phyloP scores from a whole-genome alignment of 2,329 filamentous ascomycete genomes.

The Xylaria sp. region DNA sequence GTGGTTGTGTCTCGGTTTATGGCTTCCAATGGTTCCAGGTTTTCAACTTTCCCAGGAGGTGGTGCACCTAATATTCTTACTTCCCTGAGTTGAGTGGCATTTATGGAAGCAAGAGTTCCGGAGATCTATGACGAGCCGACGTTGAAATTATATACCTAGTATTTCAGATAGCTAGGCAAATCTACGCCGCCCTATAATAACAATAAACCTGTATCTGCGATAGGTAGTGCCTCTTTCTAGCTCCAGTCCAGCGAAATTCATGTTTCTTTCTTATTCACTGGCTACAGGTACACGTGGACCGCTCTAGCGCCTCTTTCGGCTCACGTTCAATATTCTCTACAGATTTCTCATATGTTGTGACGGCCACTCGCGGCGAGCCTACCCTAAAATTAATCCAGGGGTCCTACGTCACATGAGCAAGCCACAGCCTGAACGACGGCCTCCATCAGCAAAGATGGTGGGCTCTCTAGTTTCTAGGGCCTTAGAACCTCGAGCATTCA shows the following conservation, averaged over 20 bases:
- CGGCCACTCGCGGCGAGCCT: not conserved
- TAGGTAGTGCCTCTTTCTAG: not conserved
- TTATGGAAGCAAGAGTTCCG: not conserved
- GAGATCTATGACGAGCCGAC: no score
- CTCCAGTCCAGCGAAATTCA: not conserved
- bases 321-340: not conserved
- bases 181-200: no score
- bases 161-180: no score
- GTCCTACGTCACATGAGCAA: not conserved
- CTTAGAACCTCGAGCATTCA: not conserved
- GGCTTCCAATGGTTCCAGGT: not conserved
- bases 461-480: not conserved
- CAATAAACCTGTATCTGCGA: constrained; percentile 13
- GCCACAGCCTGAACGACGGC: not conserved
- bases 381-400: not conserved
- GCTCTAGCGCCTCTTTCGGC: not conserved
- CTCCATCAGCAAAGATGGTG: not conserved
- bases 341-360: not conserved
- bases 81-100: no score
- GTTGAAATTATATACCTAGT: no score
- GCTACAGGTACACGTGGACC: constrained; percentile 2
- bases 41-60: no score
- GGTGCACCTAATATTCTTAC: no score
- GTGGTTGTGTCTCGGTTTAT: not conserved
- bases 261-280: constrained; percentile 2